Conservation (phyloP, 2,329 filamentous ascomycete genomes). For the Colletotrichum sp. region DNA sequence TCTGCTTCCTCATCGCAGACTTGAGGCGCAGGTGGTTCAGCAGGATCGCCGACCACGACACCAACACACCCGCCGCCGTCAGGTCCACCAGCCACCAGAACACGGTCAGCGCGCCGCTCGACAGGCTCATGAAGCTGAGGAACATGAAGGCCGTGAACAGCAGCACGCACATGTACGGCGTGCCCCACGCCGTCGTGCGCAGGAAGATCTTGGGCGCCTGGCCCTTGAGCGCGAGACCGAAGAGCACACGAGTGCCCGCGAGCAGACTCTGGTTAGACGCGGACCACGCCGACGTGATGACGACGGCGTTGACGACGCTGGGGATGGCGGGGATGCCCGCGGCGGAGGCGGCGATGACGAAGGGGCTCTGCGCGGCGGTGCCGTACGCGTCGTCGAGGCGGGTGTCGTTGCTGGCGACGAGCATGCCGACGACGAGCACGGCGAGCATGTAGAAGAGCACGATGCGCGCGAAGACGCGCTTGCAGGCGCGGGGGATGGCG, state of each 20-base stretch:
- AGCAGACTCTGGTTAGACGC: constrained; percentile 60
- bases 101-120: constrained; percentile 62
- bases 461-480: constrained; percentile 30
- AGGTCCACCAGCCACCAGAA: constrained; percentile 66
- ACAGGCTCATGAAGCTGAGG: constrained; percentile 66
- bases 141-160: constrained; percentile 62
- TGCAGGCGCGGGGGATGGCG: constrained; percentile 33
- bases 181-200: constrained; percentile 11
- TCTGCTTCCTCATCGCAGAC: constrained; percentile 50
- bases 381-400: constrained; percentile 54
- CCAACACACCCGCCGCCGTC: constrained; percentile 55
- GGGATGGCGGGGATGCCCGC: constrained; percentile 59
- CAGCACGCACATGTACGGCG: constrained; percentile 40
- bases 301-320: constrained; percentile 60
- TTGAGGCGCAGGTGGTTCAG: constrained; percentile 65
- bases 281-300: constrained; percentile 56
- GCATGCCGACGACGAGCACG: constrained; percentile 58
- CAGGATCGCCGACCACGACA: constrained; percentile 59
- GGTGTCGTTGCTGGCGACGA: constrained; percentile 57
- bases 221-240: constrained; percentile 57
- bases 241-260: constrained; percentile 59
- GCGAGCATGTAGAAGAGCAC: constrained; percentile 50
- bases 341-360: constrained; percentile 55
- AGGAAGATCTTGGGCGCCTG: constrained; percentile 57
- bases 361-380: constrained; percentile 53